Base-by-base conservation (phyloP, 2,329 filamentous ascomycete genomes). In the Pseudogymnoascus sp. region DNA sequence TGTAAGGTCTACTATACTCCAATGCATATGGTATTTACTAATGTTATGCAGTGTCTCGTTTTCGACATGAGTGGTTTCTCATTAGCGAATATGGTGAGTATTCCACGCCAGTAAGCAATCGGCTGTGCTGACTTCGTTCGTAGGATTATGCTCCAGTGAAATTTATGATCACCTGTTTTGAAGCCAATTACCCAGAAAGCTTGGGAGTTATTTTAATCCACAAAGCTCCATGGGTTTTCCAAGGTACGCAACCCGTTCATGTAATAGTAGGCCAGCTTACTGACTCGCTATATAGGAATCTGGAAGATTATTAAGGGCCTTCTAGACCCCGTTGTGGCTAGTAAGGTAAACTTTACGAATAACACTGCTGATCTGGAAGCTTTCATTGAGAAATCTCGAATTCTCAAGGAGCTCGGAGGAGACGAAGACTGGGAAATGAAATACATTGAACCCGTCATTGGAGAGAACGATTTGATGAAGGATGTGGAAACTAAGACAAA, bases 141-240 rank as follows among this genome's bases (percentile, higher is more conserved):
- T 63, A 88, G 86, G 95, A 99, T 75, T 97, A 97, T 74, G 85
- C 90, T 0, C 93, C 95, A 1, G 91, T 99, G 64, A 99, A 96
- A 72, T 99, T 97, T 78, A 97, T 99, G 89, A 97, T 99, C 76
- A 96, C 96, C 76, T 96, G 93, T 75, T 99, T 99, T 73, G 95
- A 99, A 78, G 95, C 95, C 65, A 97, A 99, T 74, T 99, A 97
- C 70, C 95, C 95, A 0, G 95, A 99, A 75, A 93, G 86, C 59
- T 82, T 99, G 1, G 95, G 93, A 29, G 83, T 89, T 1, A 91
- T 97, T 2, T 83, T 97, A 53, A 91, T 99, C 38, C 95, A 99
- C 80, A 96, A 96, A 75, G 87, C 95, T 0, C 95, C 95, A 3
- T 99, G 95, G 95, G 80, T 99, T 53, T 99, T 99, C 78, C 93